Percentiles rank a stretch among this genome's conserved stretches.
These are phyloP conservation scores for Candida railenensis DNA, from an alignment of 805 yeast species.

Conservation along the genomic window DNA sequence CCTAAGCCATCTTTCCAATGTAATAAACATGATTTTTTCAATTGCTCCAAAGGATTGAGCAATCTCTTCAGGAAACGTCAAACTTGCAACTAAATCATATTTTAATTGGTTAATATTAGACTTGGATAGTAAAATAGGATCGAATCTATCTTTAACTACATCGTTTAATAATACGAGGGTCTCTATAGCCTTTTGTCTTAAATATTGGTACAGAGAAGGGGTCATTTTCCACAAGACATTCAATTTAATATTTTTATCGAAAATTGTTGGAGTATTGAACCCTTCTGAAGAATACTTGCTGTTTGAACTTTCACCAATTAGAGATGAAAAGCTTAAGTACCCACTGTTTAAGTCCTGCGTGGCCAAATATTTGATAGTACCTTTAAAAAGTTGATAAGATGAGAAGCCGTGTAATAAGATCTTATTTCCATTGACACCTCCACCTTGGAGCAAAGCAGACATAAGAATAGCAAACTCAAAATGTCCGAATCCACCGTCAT, in stretches of 20 bases:
- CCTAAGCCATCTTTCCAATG: slow-evolving; percentile 63
- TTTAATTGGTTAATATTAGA: slow-evolving; percentile 53
- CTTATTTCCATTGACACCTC: slow-evolving; percentile 72
- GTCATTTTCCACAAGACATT: slow-evolving; percentile 84
- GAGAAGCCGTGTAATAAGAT: slow-evolving; percentile 85
- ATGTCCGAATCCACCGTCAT: slow-evolving; percentile 84
- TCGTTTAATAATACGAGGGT: slow-evolving; percentile 73
- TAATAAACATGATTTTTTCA: slow-evolving; percentile 70
- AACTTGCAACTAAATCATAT: slow-evolving; percentile 61
- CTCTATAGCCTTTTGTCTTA: slow-evolving; percentile 65
- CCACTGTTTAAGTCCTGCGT: slow-evolving; percentile 72
- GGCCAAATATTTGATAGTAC: slow-evolving; percentile 78
- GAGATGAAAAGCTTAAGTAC: slow-evolving; percentile 64
- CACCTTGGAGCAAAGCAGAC: slow-evolving; percentile 82
- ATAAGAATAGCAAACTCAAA: slow-evolving; percentile 83
- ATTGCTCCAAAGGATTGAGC: slow-evolving; percentile 58
- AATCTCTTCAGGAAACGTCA: slow-evolving; percentile 46
- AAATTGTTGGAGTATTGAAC: slow-evolving; percentile 70
- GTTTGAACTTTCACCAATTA: slow-evolving; percentile 42
- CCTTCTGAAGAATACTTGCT: slow-evolving; percentile 42
- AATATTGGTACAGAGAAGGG: slow-evolving; percentile 56
- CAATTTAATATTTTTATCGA: slow-evolving; percentile 72
- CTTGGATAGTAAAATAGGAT: slow-evolving; percentile 67
- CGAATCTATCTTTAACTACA: slow-evolving; percentile 80
- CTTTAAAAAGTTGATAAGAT: slow-evolving; percentile 90